Evolutionary conservation across 2,329 filamentous ascomycete genomes (phyloP).

Genomic region (Monilinia vaccinii-corymbosi): DNA sequence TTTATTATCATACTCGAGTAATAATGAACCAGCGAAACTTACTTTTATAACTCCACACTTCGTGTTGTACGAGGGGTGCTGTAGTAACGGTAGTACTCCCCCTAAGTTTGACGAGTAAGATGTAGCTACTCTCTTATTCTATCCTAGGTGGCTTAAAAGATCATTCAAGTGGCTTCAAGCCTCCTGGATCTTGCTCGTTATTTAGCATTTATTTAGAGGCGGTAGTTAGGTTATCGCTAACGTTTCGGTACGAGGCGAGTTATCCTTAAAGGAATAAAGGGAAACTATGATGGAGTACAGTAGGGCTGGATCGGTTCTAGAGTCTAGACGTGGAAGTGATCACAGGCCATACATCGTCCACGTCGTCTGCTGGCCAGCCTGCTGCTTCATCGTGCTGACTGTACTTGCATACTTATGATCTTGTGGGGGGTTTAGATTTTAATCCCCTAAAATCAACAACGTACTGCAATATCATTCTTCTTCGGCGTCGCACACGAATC

Average conservation of each 20-base stretch:
- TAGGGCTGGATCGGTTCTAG: constrained; percentile 5
- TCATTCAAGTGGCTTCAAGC: no score
- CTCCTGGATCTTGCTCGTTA: no score
- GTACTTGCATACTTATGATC: not conserved
- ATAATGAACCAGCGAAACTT: not conserved
- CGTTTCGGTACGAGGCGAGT: not conserved
- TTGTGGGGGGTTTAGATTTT: not conserved
- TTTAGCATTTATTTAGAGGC: no score
- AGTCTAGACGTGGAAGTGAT: not conserved
- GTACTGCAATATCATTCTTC: not conserved
- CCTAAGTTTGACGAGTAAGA: no score
- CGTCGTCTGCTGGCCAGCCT: not conserved
- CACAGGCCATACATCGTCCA: not conserved
- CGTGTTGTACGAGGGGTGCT: not conserved
- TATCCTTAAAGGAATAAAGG: not conserved
- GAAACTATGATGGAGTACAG: not conserved
- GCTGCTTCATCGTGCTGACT: not conserved
- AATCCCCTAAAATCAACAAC: not conserved
- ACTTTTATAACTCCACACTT: not conserved
- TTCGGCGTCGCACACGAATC: not conserved
- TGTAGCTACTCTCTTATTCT: no score
- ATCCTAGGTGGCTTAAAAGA: no score
- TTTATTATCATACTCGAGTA: no score
- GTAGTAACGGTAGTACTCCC: no score
- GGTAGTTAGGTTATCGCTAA: not conserved